phyloP scores from a whole-genome alignment of 306 rosid genomes.

The Prunus davidiana region DNA sequence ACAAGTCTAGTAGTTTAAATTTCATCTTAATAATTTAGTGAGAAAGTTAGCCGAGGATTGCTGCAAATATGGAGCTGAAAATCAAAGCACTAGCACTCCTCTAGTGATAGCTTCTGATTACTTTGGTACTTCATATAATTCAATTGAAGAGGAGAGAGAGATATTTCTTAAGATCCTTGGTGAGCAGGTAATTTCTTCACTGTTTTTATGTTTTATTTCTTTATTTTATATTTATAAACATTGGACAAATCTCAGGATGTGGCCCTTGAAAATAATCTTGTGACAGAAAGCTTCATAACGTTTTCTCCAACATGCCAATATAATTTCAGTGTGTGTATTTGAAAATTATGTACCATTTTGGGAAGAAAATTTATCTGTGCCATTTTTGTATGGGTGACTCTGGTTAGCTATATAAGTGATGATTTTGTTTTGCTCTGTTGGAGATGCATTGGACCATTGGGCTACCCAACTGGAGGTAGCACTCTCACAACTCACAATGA shows the following conservation, averaged over 20 bases:
- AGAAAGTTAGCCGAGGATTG: slow-evolving; percentile 76
- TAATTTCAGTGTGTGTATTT: background rate
- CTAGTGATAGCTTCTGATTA: slow-evolving; percentile 59
- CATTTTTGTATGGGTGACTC: background rate
- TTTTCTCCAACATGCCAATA: background rate
- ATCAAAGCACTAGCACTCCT: slow-evolving; percentile 39
- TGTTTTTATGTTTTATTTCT: background rate
- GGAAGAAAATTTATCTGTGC: background rate
- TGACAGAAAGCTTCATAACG: background rate
- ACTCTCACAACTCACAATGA: background rate
- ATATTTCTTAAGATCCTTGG: slow-evolving; percentile 55
- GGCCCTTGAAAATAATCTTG: slow-evolving; percentile 14
- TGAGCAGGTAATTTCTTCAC: slow-evolving; percentile 65
- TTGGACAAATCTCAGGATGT: slow-evolving; percentile 8
- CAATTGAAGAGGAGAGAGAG: slow-evolving; percentile 64
- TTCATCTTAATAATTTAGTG: slow-evolving; percentile 38
- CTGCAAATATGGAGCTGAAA: slow-evolving; percentile 67
- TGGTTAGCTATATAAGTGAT: background rate
- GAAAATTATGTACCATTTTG: background rate
- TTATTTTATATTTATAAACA: slow-evolving; percentile 5
- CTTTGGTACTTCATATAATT: slow-evolving; percentile 56
- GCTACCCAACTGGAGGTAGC: too few species aligned
- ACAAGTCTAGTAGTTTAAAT: slow-evolving; percentile 26
- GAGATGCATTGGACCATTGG: background rate
- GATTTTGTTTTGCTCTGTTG: background rate